Percentiles rank a stretch among this genome's conserved stretches.
Evolutionary conservation across 2,329 filamentous ascomycete genomes (phyloP).

Genomic region (Diaporthe destruens): DNA sequence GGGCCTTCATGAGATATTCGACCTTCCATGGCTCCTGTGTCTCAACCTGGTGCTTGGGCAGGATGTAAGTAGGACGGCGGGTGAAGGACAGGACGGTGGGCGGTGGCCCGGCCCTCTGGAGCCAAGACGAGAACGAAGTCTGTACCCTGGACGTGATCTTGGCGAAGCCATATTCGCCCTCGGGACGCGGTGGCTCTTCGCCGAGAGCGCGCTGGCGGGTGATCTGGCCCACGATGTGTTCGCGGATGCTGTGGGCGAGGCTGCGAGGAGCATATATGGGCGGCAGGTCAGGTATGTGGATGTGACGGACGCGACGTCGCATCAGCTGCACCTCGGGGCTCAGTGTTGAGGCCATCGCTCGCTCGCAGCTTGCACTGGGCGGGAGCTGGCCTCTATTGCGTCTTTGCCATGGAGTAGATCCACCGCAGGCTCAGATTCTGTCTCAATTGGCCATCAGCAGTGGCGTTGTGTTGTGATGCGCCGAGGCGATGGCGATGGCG

Average conservation of each 20-base stretch:
- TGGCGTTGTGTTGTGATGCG: neutral
- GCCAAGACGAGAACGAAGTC: constrained; percentile 23
- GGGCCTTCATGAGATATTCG: constrained; percentile 24
- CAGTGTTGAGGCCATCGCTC: constrained; percentile 32
- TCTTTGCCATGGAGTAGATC: neutral
- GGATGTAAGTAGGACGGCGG: constrained; percentile 39
- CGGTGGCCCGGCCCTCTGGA: constrained; percentile 35
- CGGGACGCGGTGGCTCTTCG: neutral
- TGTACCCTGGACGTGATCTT: neutral
- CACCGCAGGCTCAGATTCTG: no score
- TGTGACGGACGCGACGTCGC: constrained; percentile 36
- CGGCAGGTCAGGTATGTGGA: constrained; percentile 40
- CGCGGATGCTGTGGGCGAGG: constrained; percentile 22
- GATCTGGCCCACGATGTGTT: constrained; percentile 32
- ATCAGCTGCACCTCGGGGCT: constrained; percentile 33
- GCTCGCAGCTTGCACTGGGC: neutral
- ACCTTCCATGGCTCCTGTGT: constrained; percentile 27
- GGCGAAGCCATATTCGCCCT: neutral
- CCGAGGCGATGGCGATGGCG: no score
- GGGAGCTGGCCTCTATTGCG: neutral
- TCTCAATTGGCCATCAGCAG: no score
- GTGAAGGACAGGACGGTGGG: constrained; percentile 40
- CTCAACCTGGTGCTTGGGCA: constrained; percentile 24
- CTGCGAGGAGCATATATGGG: constrained; percentile 33
- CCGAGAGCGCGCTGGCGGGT: neutral